Base-by-base conservation (phyloP, 2,329 filamentous ascomycete species). In the Xylariomycetidae sp. region DNA sequence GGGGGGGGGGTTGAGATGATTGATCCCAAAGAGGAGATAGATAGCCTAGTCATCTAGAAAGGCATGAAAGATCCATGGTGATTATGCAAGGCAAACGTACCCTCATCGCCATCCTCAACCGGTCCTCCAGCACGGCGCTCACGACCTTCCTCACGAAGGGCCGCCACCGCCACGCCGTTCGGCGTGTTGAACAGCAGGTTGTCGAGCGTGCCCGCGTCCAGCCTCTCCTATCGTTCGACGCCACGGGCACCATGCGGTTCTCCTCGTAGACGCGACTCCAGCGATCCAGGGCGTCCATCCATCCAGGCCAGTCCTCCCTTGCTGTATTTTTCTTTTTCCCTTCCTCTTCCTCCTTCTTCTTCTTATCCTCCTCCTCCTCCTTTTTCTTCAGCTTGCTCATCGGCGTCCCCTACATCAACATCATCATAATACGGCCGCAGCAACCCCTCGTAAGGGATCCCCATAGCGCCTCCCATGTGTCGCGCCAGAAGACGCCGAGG, bases 401-500 rank as follows among this genome's bases (percentile, higher is more conserved):
- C n/a, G n/a, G n/a, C n/a, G n/a, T n/a, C n/a, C n/a, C n/a, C n/a
- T n/a, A n/a, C n/a, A n/a, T n/a, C n/a, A n/a, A n/a, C n/a, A n/a
- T n/a, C n/a, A n/a, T n/a, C n/a, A n/a, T n/a, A n/a, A 1, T 63
- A 68, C 0, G 64, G 64, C 9, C 27, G 57, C 17, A 39, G 31
- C 13, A 39, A 28, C n/a, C 11, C 6, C 12, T 39, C 36, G 30
- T 64, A 74, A 3, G 61, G 58, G 35, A 81, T 74, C 2, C 58
- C 64, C 63, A 80, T 70, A 2, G 64, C 67, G 41, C 77, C 69
- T 3, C 76, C 77, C 1, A 77, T 43, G 17, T n/a, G n/a, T 64
- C 65, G 48, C 71, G 74, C 74, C 74, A 80, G 41, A 74, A 76
- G 0, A 70, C 70, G 2, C 72, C 74, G 16, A 74, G n/a, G 50